A percentile compares a stretch with the other conserved stretches of the same genome.
phyloP scores from a whole-genome alignment of 257 asterid genomes.

The Solanum pinnatisectum region DNA sequence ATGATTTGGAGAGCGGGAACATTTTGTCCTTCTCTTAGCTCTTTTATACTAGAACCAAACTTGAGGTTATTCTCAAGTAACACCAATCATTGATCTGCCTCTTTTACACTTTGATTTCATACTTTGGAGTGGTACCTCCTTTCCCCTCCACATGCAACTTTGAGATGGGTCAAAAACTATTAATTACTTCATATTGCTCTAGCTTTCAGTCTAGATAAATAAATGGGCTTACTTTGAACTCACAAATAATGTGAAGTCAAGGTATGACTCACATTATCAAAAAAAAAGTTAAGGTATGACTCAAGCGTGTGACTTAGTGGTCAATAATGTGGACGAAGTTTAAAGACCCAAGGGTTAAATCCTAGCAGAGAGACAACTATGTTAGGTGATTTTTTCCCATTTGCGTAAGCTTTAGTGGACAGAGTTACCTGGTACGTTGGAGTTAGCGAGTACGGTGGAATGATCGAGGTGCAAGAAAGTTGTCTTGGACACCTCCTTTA shows the following conservation, averaged over 20 bases:
- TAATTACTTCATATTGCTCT: neutral
- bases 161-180: neutral
- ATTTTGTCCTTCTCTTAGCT: neutral
- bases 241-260: neutral
- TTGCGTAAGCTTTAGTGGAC: neutral
- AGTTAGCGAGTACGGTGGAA: neutral
- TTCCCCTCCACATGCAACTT: neutral
- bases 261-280: neutral
- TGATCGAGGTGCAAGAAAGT: neutral
- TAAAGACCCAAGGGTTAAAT: neutral
- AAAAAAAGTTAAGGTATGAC: neutral
- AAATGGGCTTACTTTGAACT: neutral
- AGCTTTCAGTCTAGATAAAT: neutral
- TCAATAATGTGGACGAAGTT: neutral
- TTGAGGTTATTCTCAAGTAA: neutral
- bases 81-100: neutral
- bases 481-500: neutral
- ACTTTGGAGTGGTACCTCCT: neutral
- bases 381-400: neutral
- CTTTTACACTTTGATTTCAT: neutral
- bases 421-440: neutral
- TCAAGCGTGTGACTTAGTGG: neutral
- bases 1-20: neutral
- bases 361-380: neutral
- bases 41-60: neutral